Base-by-base conservation (phyloP, 208 protist species). In the Trypanosoma grayi region DNA sequence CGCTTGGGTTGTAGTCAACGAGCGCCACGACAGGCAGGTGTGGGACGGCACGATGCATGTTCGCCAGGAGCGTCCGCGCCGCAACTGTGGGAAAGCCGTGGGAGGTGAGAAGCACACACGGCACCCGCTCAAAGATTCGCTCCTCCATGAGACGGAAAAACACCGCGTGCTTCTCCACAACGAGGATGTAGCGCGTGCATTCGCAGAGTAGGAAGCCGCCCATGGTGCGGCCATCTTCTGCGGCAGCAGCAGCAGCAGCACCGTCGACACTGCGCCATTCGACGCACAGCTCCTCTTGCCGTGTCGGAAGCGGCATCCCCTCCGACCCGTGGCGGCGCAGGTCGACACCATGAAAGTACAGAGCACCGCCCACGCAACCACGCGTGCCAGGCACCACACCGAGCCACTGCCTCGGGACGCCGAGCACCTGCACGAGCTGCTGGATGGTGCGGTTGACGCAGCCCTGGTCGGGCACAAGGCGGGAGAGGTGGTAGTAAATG, bases 141-240 rank as follows among this genome's bases (percentile, higher is more conserved):
- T 85, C 80, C 18, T 83, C 70, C 67, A 90, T 77, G 18, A 94
- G 70, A 8, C 81, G 75, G 30, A 73, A 70, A 39, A 89, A 92
- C 2, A 92, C 75, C 0, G 88, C 82, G 62, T 94, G 80, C 60
- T 94, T 94, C 66, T 94, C 84, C 7, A 94, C 67, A n/a, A 94
- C 83, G 16, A 94, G 25, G 50, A 94, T 83, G 27, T 67, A 83
- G 39, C 84, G 81, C 45, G 76, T 81, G 25, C 83, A 34, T 3
- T 66, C 33, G 22, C 60, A 46, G 13, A 94, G 31, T 18, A 46
- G 45, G 55, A 86, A 86, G 22, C 68, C 62, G 2, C 40, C 28
- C 13, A 24, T 14, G 22, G 33, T 2, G 24, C 46, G 11, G 14
- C 33, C 8, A n/a, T 24, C 5, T 11, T 20, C 11, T n/a, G n/a